Base-by-base conservation (phyloP, 306 rosid species). In the Trifolium fragiferum region DNA sequence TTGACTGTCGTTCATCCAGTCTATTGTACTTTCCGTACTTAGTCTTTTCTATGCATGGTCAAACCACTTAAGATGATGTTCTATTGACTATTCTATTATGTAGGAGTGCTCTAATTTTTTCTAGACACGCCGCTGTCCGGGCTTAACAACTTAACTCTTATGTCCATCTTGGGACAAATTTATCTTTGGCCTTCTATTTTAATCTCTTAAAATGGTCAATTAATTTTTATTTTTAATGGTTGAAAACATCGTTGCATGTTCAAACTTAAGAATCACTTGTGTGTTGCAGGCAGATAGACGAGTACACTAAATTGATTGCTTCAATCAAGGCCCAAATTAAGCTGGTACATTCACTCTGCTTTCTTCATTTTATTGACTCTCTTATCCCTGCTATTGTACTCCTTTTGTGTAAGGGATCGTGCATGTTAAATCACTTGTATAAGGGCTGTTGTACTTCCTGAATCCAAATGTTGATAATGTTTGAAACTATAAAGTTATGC, bases 291-390 rank as follows among this genome's bases (percentile, higher is more conserved):
- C 92, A 92, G 79, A 82, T 88, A 74, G 95, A 92, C 78, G 97
- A 90, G 75, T 92, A 81, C 67, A 92, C 95, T 19, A 84, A 60
- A 50, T 83, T 86, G 68, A 88, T 92, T 81, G 97, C 99, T 38
- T 90, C 96, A 21, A 92, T 94, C 25, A 94, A 94, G 75, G 89
- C 99, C 46, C 96, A 92, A 81, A 92, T 94, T 77, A 92, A 94
- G 81, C 84, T 94, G 92, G 99, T 94, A 90, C 16, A 78, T 30
- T 68, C 75, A 32, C 69, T 51, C 32, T 72, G 32, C 58, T 60
- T 38, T 65, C 37, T 40, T 41, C 25, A 10, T 44, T 35, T 61
- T 13, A 15, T 10, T 10, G 72, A 47, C 16, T 46, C 54, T 61
- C 40, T 54, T 14, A 57, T 62, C 19, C 18, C 62, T 51, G 11